Percentiles rank a stretch among this genome's conserved stretches.
Conservation (phyloP, 2,329 filamentous ascomycete genomes). For the Fonsecaea pedrosoi region DNA sequence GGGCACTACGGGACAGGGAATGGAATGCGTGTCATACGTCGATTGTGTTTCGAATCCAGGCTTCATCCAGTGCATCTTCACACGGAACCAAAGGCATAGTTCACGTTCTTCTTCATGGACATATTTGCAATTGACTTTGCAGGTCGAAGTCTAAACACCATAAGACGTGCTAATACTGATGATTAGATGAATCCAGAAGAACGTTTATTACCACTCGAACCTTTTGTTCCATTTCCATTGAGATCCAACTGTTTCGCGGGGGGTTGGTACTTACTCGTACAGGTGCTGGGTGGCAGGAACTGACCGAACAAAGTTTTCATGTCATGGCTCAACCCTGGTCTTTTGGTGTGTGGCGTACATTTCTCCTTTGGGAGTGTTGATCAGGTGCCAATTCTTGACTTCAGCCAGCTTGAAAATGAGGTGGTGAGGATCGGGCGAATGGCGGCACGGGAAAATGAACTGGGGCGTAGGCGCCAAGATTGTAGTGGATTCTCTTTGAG, state of each 20-base stretch:
- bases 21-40: constrained; percentile 2
- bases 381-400: constrained; percentile 10
- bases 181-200: constrained; percentile 27
- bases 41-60: constrained; percentile 13
- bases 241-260: neutral
- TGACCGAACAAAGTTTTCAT: neutral
- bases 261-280: neutral
- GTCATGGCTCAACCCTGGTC: neutral
- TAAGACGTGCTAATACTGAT: constrained; percentile 29
- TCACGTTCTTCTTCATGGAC: constrained; percentile 35
- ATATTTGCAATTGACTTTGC: constrained; percentile 36
- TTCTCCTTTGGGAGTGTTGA: neutral
- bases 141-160: constrained; percentile 30
- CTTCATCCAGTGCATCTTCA: constrained; percentile 21
- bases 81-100: constrained; percentile 24
- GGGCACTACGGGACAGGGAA: neutral
- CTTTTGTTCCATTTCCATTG: neutral
- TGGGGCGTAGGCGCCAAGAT: neutral
- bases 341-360: neutral
- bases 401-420: constrained; percentile 6
- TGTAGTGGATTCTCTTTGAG: neutral
- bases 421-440: constrained; percentile 1
- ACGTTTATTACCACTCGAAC: neutral
- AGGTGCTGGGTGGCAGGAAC: no score
- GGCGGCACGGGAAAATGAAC: neutral